Evolutionary conservation across 2,329 filamentous ascomycete species (phyloP), one percentile per base, ranked within the genome.

Genomic region (Akanthomyces uredinophilus): DNA sequence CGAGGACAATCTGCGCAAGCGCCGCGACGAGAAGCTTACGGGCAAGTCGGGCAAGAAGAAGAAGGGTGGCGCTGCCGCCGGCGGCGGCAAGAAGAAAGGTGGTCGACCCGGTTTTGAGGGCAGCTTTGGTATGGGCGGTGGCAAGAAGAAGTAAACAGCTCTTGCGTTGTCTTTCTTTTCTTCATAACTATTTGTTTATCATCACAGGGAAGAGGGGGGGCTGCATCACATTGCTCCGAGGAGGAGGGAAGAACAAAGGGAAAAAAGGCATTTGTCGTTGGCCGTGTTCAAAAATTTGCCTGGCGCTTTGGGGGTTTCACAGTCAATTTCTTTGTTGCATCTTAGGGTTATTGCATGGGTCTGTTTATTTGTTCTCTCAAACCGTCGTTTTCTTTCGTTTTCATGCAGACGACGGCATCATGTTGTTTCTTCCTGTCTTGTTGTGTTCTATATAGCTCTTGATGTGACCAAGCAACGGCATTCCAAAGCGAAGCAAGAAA

Each of bases 1-100:
- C 65, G 90, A 92, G 71, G 89, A 90, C 54, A 94, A 94, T 73
- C 78, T 94, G 66, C 81, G 81, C 69, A 89, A 90, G 76, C 82
- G 90, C 66, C 83, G 84, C 68, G 91, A 95, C 55, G 89, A 90
- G 66, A 93, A 92, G 78, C 65, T 79, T 60, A 70, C 79, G 57
- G 83, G 85, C 60, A 82, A 81, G 66, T 82, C 81, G 61, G 83
- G 81, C 39, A 87, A 85, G 74, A 85, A 84, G 78, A 84, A 84
- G 75, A 75, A 74, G 68, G 73, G 63, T 47, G 70, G 66, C 22
- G 67, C 69, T 18, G 53, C 49, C 37, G 35, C 20, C 10, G 64
- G 57, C n/a, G 64, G 51, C 44, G 73, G 70, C 58, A 77, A 78
- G 71, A 75, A 77, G 67, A 82, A 82, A 71, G 75, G 78, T 65